phyloP scores from a whole-genome alignment of 139 green algal genomes.

The Ettlia oleoabundans region DNA sequence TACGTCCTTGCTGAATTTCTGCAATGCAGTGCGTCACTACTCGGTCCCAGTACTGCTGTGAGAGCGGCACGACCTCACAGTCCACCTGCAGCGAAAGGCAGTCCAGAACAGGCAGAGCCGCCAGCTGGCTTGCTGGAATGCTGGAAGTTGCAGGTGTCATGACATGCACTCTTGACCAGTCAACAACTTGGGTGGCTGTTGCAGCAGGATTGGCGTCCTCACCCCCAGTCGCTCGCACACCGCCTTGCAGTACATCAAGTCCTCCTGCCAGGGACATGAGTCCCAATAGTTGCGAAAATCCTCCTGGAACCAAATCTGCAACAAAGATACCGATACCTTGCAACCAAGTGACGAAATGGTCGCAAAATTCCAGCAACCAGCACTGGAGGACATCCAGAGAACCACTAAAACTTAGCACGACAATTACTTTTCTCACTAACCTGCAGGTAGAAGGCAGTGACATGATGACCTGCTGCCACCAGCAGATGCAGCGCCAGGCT shows the following conservation, averaged over 20 bases:
- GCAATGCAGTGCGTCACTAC: constrained; percentile 87
- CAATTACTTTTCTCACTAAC: constrained; percentile 79
- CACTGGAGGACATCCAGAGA: background rate
- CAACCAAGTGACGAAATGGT: background rate
- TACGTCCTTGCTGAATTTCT: constrained; percentile 89
- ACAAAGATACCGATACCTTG: too few species aligned
- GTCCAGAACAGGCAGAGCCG: background rate
- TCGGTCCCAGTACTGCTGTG: constrained; percentile 88
- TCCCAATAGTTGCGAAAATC: constrained; percentile 98
- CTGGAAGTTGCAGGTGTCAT: too few species aligned
- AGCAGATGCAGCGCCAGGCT: constrained; percentile 90
- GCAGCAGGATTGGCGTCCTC: too few species aligned
- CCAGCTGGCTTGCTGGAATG: too few species aligned
- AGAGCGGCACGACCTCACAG: constrained; percentile 85
- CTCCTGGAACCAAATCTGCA: constrained; percentile 61
- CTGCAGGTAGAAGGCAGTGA: constrained; percentile 89
- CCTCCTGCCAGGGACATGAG: constrained; percentile 97
- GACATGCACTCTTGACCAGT: too few species aligned
- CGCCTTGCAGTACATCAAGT: constrained; percentile 86
- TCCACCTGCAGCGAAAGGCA: constrained; percentile 66
- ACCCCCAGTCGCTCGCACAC: constrained; percentile 54
- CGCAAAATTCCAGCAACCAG: background rate
- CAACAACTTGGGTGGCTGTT: too few species aligned
- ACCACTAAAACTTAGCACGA: background rate
- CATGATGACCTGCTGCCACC: constrained; percentile 77